phyloP scores from a whole-genome alignment of 2,329 filamentous ascomycete species.

The Phoma herbarum region DNA sequence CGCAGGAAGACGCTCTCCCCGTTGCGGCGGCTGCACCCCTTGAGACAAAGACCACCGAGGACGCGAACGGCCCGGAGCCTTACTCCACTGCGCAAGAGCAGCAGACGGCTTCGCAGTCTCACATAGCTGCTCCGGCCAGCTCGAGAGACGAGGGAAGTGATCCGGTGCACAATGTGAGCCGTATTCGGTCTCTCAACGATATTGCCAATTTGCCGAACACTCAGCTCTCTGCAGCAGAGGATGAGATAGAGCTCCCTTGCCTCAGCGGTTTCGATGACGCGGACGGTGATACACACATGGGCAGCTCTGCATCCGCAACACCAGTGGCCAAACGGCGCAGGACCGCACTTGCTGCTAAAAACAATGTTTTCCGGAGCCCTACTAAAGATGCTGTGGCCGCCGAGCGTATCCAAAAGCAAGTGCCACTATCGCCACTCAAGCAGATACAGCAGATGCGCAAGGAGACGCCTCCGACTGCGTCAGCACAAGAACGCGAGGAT shows the following conservation, averaged over 20 bases:
- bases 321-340: constrained; percentile 46
- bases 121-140: constrained; percentile 20
- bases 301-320: constrained; percentile 33
- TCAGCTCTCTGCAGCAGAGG: constrained; percentile 40
- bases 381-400: constrained; percentile 18
- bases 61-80: constrained; percentile 33
- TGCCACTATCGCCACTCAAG: constrained; percentile 25
- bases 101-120: constrained; percentile 38
- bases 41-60: constrained; percentile 4
- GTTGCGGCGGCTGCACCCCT: constrained; percentile 1
- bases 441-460: constrained; percentile 33
- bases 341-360: constrained; percentile 36
- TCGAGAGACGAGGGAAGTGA: constrained; percentile 31
- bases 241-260: constrained; percentile 47
- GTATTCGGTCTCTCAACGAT: constrained; percentile 46
- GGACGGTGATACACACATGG: constrained; percentile 46
- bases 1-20: background rate
- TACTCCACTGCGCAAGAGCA: constrained; percentile 53
- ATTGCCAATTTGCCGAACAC: constrained; percentile 49
- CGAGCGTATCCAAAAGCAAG: constrained; percentile 26
- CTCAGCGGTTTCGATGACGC: constrained; percentile 44
- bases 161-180: constrained; percentile 15
- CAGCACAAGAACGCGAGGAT: constrained; percentile 43
- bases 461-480: constrained; percentile 31
- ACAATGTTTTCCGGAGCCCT: constrained; percentile 31